These are phyloP conservation scores for Clarireedia paspali DNA, from an alignment of 2,329 filamentous ascomycete species.

Conservation along the genomic window DNA sequence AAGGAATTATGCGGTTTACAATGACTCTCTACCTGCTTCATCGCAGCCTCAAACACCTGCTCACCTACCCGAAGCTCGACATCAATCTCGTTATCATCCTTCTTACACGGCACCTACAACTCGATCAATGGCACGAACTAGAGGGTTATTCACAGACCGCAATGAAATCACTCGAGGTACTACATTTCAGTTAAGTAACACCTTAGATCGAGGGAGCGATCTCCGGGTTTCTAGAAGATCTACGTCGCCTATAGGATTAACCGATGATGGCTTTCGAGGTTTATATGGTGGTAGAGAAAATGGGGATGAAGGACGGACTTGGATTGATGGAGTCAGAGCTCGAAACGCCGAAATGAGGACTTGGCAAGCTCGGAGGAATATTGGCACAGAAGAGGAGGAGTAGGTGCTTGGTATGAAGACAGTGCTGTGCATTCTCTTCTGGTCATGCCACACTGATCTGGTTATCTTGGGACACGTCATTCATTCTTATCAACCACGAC, in stretches of 20 bases:
- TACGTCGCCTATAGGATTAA: conserved; percentile 33
- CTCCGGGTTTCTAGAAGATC: too few relatives aligned
- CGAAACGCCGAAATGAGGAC: conserved; percentile 21
- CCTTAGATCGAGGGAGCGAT: neutral
- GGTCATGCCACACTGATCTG: too few relatives aligned
- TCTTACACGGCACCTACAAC: conserved; percentile 37
- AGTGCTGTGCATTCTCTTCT: neutral
- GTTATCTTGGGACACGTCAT: too few relatives aligned
- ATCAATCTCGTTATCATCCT: conserved; percentile 36
- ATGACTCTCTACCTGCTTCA: conserved; percentile 37
- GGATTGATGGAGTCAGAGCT: conserved; percentile 30
- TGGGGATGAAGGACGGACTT: conserved; percentile 33
- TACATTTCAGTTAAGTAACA: neutral
- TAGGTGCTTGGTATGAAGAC: neutral
- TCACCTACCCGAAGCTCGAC: conserved; percentile 41
- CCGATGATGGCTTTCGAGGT: conserved; percentile 37
- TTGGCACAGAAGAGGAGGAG: conserved; percentile 24
- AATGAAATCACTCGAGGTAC: neutral
- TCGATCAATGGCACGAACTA: conserved; percentile 9
- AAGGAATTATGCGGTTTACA: conserved; percentile 35
- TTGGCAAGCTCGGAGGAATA: conserved; percentile 5
- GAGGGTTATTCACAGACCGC: neutral
- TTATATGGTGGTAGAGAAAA: conserved; percentile 44
- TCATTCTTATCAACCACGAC: too few relatives aligned
- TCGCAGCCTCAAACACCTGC: conserved; percentile 44